Evolutionary conservation across 1,139 yeast species (phyloP).

Genomic region (Pichia sp.): DNA sequence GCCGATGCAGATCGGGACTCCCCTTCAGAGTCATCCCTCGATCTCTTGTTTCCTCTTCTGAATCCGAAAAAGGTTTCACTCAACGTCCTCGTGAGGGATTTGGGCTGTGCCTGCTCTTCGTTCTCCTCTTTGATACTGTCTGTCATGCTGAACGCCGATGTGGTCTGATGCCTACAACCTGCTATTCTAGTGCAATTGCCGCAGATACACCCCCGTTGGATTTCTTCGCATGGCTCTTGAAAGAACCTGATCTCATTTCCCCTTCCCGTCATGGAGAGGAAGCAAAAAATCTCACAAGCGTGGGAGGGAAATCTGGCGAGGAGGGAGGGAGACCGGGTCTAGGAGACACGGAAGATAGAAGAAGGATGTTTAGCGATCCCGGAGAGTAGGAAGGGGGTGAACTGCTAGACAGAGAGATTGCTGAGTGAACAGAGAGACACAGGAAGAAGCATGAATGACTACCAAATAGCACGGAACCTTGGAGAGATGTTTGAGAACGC

Average conservation of each 20-base stretch:
- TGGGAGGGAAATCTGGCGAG: not conserved
- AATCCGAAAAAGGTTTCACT: slow-evolving; percentile 15
- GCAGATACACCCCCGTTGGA: not conserved
- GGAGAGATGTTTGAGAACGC: slow-evolving; percentile 72
- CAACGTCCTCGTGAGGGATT: slow-evolving; percentile 16
- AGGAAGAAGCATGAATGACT: slow-evolving; percentile 43
- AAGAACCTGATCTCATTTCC: not conserved
- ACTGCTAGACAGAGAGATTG: not conserved
- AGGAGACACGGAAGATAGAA: not conserved
- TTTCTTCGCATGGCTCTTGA: not conserved
- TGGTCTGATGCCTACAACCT: not conserved
- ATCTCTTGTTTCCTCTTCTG: slow-evolving; percentile 10
- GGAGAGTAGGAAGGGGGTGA: too few species aligned
- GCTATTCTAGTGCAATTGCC: not conserved
- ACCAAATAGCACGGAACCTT: slow-evolving; percentile 38
- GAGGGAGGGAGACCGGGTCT: not conserved
- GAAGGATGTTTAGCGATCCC: too few species aligned
- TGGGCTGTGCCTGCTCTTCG: not conserved
- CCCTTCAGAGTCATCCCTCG: slow-evolving; percentile 12
- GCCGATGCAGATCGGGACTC: slow-evolving; percentile 10
- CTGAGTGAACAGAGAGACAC: not conserved
- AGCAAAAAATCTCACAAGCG: not conserved
- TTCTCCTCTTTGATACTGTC: not conserved
- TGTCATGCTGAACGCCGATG: not conserved
- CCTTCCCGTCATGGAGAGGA: not conserved